Evolutionary conservation across 805 yeast genomes (phyloP).

Genomic region (Starmerella floricola): DNA sequence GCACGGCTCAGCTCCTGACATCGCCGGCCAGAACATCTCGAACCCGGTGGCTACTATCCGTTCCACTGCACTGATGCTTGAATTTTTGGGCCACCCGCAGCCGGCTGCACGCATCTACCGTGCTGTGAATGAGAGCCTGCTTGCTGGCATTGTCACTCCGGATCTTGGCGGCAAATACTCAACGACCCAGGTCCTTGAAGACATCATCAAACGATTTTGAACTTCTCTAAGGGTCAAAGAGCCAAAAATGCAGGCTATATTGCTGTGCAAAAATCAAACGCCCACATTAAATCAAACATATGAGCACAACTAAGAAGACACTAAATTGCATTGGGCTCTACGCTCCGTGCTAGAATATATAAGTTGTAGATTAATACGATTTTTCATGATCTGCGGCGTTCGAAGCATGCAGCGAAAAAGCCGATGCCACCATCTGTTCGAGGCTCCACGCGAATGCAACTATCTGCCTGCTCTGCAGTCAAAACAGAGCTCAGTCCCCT

Average conservation of each 20-base stretch:
- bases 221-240: too few species aligned
- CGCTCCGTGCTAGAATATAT: too few species aligned
- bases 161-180: conserved; percentile 87
- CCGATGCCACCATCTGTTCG: conserved; percentile 97
- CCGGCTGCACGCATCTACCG: conserved; percentile 86
- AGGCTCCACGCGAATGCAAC: conserved; percentile 77
- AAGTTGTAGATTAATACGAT: too few species aligned
- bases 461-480: conserved; percentile 49
- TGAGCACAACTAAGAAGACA: too few species aligned
- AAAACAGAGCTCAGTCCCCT: conserved; percentile 50
- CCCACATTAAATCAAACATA: too few species aligned
- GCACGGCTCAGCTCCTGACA: conserved; percentile 98
- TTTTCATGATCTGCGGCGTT: conserved; percentile 29
- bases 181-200: conserved; percentile 78
- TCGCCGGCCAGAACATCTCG: conserved; percentile 77
- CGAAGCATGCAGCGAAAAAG: conserved; percentile 89
- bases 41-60: conserved; percentile 97
- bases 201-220: conserved; percentile 47
- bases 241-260: too few species aligned
- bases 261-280: too few species aligned
- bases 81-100: conserved; percentile 80
- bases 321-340: too few species aligned
- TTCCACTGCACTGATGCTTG: conserved; percentile 94
- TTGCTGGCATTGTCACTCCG: conserved; percentile 74
- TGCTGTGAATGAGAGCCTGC: conserved; percentile 89